phyloP scores from a whole-genome alignment of 139 green algal species.

The Chlamydomonas applanata region DNA sequence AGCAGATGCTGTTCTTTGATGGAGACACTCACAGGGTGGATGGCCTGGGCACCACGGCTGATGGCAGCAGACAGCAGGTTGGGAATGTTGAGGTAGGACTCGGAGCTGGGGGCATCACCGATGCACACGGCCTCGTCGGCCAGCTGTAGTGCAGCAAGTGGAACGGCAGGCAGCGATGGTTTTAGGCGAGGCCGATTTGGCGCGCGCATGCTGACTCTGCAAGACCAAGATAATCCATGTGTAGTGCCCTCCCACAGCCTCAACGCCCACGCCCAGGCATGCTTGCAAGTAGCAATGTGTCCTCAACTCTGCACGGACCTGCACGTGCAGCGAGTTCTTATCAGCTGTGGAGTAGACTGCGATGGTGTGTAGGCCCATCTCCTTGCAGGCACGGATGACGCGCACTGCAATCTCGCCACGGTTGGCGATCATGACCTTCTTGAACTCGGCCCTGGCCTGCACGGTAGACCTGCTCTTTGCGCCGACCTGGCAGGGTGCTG shows the following conservation, averaged over 20 bases:
- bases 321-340: constrained; percentile 82
- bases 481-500: too few species aligned
- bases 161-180: background rate
- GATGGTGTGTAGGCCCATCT: constrained; percentile 87
- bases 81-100: constrained; percentile 94
- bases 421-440: constrained; percentile 88
- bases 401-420: constrained; percentile 91
- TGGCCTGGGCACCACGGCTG: constrained; percentile 79
- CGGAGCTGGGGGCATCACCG: constrained; percentile 74
- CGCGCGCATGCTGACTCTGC: too few species aligned
- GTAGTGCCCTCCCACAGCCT: too few species aligned
- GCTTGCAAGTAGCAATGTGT: too few species aligned
- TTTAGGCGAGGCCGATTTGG: background rate
- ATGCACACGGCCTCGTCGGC: constrained; percentile 95
- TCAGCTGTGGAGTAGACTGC: constrained; percentile 91
- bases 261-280: too few species aligned
- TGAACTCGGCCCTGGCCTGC: background rate
- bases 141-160: constrained; percentile 54
- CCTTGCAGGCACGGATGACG: constrained; percentile 91
- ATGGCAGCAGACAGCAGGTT: constrained; percentile 90
- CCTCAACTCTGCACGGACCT: constrained; percentile 40
- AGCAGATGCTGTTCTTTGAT: background rate
- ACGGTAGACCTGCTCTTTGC: too few species aligned
- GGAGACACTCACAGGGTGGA: constrained; percentile 79
- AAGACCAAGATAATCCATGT: too few species aligned